Percentiles rank a stretch among this genome's conserved stretches.
phyloP scores from a whole-genome alignment of 352 stramenopile genomes.

The Globisporangium emineosum region DNA sequence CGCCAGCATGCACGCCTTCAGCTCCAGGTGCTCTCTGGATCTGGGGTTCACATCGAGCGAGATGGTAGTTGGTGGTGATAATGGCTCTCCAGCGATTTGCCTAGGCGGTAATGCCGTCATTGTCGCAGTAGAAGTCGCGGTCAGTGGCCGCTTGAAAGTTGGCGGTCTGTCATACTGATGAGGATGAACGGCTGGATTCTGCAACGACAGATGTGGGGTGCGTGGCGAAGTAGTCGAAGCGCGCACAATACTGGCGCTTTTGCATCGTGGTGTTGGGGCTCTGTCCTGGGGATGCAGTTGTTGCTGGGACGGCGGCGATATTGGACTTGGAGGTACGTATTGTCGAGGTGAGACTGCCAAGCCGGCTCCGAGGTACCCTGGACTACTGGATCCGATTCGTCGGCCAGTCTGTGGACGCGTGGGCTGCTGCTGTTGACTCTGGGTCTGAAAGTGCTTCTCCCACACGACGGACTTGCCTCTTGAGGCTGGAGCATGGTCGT shows the following conservation, averaged over 20 bases:
- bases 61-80: neutral
- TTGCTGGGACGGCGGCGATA: too few relatives aligned
- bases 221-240: neutral
- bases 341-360: slow-evolving; percentile 10
- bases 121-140: neutral
- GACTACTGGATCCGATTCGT: neutral
- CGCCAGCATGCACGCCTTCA: slow-evolving; percentile 66
- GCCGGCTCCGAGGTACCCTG: neutral
- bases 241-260: slow-evolving; percentile 18
- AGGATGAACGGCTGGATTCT: neutral
- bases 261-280: slow-evolving; percentile 18
- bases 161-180: neutral
- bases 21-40: slow-evolving; percentile 56
- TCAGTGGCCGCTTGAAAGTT: slow-evolving; percentile 8
- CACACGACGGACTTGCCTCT: slow-evolving; percentile 32
- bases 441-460: slow-evolving; percentile 29
- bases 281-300: neutral
- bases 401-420: slow-evolving; percentile 18
- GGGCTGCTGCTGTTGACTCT: slow-evolving; percentile 21
- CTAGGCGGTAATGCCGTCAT: neutral
- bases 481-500: slow-evolving; percentile 23
- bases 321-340: neutral
- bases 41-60: slow-evolving; percentile 25
- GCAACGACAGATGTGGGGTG: neutral
- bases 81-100: neutral